phyloP scores from a whole-genome alignment of 768 basidiomycete genomes.

The Boletus subparvulus region DNA sequence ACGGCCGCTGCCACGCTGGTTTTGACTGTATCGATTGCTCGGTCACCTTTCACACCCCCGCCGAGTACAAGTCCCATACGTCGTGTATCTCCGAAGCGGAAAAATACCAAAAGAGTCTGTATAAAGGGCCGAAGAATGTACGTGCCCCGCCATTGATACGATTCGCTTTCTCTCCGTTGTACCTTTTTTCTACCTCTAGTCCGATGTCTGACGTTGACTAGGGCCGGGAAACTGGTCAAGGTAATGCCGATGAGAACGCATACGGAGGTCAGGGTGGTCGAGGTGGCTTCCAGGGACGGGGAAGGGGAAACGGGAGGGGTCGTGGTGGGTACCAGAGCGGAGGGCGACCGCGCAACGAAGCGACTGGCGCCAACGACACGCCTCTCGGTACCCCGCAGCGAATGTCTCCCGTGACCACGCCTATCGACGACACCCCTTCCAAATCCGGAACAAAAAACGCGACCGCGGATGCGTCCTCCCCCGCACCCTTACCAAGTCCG shows the following conservation, averaged over 20 bases:
- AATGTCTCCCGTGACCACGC: slow-evolving; percentile 44
- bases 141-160: neutral
- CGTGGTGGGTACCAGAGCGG: slow-evolving; percentile 29
- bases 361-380: slow-evolving; percentile 68
- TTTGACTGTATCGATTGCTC: slow-evolving; percentile 89
- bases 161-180: neutral
- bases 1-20: slow-evolving; percentile 54
- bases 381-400: slow-evolving; percentile 64
- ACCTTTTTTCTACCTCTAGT: neutral
- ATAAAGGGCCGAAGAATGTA: slow-evolving; percentile 70
- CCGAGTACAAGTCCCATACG: slow-evolving; percentile 80
- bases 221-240: neutral
- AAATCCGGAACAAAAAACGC: neutral
- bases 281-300: slow-evolving; percentile 22
- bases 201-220: neutral
- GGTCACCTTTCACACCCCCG: slow-evolving; percentile 73
- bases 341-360: slow-evolving; percentile 19
- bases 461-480: neutral
- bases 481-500: neutral
- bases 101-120: slow-evolving; percentile 87
- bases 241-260: slow-evolving; percentile 14
- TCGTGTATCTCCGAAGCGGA: slow-evolving; percentile 88
- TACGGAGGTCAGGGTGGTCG: slow-evolving; percentile 3
- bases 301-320: slow-evolving; percentile 38
- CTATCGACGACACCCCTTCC: slow-evolving; percentile 10